Conservation (phyloP, 2,329 filamentous ascomycete genomes). For the Aspergillus calidoustus region DNA sequence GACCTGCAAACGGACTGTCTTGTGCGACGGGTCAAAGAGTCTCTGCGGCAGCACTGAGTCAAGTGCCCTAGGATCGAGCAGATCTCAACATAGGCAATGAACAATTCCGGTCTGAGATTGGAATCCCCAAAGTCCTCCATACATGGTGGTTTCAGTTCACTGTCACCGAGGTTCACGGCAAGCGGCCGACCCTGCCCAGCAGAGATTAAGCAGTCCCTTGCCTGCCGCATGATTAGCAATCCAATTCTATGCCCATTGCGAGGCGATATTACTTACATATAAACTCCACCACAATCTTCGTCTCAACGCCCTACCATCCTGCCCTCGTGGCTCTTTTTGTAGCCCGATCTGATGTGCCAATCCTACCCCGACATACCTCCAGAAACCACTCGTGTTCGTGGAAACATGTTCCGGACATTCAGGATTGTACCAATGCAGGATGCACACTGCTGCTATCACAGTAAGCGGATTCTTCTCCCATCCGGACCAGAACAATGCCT, state of each 20-base stretch:
- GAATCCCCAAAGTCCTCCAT: slow-evolving; percentile 40
- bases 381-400: slow-evolving; percentile 51
- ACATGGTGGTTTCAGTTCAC: slow-evolving; percentile 43
- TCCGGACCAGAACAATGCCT: slow-evolving; percentile 39
- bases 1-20: slow-evolving; percentile 32
- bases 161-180: slow-evolving; percentile 45
- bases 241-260: not conserved
- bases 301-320: slow-evolving; percentile 34
- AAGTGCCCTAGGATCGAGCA: slow-evolving; percentile 43
- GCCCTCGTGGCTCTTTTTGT: slow-evolving; percentile 46
- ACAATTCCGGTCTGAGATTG: slow-evolving; percentile 36
- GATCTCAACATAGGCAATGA: slow-evolving; percentile 47
- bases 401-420: slow-evolving; percentile 43
- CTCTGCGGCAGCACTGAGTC: slow-evolving; percentile 31
- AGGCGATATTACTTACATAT: not conserved
- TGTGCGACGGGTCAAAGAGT: slow-evolving; percentile 30
- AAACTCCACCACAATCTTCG: not conserved
- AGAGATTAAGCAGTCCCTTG: slow-evolving; percentile 47
- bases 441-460: slow-evolving; percentile 37
- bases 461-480: slow-evolving; percentile 39
- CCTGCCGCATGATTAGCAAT: slow-evolving; percentile 21
- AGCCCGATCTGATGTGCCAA: slow-evolving; percentile 51
- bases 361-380: slow-evolving; percentile 48
- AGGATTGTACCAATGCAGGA: slow-evolving; percentile 42
- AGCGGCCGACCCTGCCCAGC: slow-evolving; percentile 48